Conservation (phyloP, 2,329 filamentous ascomycete genomes). For the Chaetomiaceae sp. region DNA sequence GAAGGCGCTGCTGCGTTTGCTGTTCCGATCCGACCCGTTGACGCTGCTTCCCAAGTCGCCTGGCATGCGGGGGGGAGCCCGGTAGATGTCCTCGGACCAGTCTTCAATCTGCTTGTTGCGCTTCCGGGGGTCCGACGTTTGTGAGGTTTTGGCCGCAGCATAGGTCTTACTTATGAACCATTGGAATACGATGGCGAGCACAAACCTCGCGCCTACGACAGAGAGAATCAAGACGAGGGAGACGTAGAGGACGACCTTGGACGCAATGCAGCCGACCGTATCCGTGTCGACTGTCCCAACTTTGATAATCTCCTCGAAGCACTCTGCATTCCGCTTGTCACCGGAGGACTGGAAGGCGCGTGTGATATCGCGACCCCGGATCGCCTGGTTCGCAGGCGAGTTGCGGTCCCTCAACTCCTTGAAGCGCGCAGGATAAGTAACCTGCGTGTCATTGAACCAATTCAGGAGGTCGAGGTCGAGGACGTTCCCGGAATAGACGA, state of each 20-base stretch:
- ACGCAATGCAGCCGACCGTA: constrained; percentile 94
- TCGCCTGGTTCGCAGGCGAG: constrained; percentile 52
- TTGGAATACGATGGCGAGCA: constrained; percentile 86
- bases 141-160: constrained; percentile 78
- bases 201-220: constrained; percentile 80
- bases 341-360: constrained; percentile 73
- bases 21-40: constrained; percentile 61
- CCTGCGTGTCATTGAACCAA: constrained; percentile 84
- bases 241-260: constrained; percentile 92
- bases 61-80: constrained; percentile 74
- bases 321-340: constrained; percentile 80
- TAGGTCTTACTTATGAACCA: constrained; percentile 92
- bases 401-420: constrained; percentile 70
- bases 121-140: constrained; percentile 75
- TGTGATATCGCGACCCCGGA: constrained; percentile 84
- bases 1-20: constrained; percentile 79
- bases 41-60: constrained; percentile 68
- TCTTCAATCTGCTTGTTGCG: constrained; percentile 93
- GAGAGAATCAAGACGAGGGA: constrained; percentile 87
- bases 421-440: constrained; percentile 71
- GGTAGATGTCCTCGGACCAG: constrained; percentile 97
- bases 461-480: constrained; percentile 81
- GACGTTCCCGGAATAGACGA: constrained; percentile 92
- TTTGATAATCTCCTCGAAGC: constrained; percentile 89
- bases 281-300: constrained; percentile 95